Base-by-base conservation (phyloP, 2,329 filamentous ascomycete species). In the Zalaria obscura region DNA sequence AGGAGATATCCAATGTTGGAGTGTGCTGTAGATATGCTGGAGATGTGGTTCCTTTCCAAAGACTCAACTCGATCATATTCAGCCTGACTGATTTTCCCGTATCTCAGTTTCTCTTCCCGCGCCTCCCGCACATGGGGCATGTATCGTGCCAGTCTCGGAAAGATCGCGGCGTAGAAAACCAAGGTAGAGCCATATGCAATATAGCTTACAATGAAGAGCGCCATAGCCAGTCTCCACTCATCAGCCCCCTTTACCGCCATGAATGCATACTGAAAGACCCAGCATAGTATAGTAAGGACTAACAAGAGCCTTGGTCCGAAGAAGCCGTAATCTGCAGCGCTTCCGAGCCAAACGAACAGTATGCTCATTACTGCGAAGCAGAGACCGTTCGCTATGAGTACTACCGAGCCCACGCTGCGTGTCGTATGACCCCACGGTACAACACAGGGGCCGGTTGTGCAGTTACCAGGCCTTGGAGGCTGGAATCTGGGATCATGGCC, bases 101-200 rank as follows among this genome's bases (percentile, higher is more conserved):
- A 57, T 9, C 25, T 27, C 9, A 44, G 27, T 11, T 38, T 27
- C 4, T 32, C 35, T 11, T 41, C 38, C 4, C 42, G 31, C 18
- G 42, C 42, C 6, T 38, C 27, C 5, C 42, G 38, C 9, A 44
- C 42, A 9, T 36, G 11, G 5, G 42, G 42, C 34, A 40, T 44
- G 33, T 29, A 44, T 5, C 39, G 32, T 10, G 42, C 42, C 5
- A 77, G 58, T 0, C 71, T 66, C 3, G 74, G 73, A 44, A 77
- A 77, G 0, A 78, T 75, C 0, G 78, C 76, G 0, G 76, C 79
- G 75, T 77, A 81, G 55, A 80, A 82, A 0, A 78, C 81, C 39
- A 81, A 61, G 0, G 75, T 78, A 2, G 78, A 72, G 56, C 81
- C 77, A 50, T 81, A 82, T 1, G 72, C 70, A 47, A 82, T 76